Evolutionary conservation across 768 basidiomycete species (phyloP).

Genomic region (Tylopilus subfusipes): DNA sequence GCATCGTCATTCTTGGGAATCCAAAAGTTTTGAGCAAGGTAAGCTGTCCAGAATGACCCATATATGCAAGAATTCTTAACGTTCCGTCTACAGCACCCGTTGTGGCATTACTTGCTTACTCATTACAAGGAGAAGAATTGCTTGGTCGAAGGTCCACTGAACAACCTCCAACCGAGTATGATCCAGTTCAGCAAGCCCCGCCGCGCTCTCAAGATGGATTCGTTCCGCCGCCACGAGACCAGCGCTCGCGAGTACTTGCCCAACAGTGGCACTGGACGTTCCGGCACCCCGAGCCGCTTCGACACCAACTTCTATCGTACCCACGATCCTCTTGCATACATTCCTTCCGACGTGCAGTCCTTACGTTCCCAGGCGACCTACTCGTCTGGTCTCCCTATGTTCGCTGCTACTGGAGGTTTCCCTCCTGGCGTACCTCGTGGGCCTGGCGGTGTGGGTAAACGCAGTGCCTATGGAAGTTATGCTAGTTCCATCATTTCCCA

Average conservation of each 20-base stretch:
- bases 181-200: conserved; percentile 99
- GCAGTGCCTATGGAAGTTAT: conserved; percentile 73
- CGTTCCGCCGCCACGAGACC: conserved; percentile 90
- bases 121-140: conserved; percentile 96
- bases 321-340: conserved; percentile 90
- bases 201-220: conserved; percentile 88
- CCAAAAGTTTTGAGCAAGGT: conserved; percentile 99
- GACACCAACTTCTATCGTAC: conserved; percentile 95
- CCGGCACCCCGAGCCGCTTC: conserved; percentile 91
- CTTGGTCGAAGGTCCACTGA: conserved; percentile 95
- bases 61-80: conserved; percentile 12
- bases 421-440: conserved; percentile 64
- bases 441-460: conserved; percentile 58
- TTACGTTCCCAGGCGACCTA: conserved; percentile 96
- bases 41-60: conserved; percentile 17
- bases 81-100: conserved; percentile 66
- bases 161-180: conserved; percentile 96
- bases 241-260: conserved; percentile 77
- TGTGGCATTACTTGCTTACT: conserved; percentile 97
- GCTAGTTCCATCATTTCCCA: conserved; percentile 94
- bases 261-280: conserved; percentile 44
- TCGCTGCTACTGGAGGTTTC: conserved; percentile 66
- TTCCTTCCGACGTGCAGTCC: conserved; percentile 94
- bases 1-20: conserved; percentile 99
- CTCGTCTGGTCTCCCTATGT: conserved; percentile 87